Base-by-base conservation (phyloP, 805 yeast genomes). In the Yarrowia osloensis region DNA sequence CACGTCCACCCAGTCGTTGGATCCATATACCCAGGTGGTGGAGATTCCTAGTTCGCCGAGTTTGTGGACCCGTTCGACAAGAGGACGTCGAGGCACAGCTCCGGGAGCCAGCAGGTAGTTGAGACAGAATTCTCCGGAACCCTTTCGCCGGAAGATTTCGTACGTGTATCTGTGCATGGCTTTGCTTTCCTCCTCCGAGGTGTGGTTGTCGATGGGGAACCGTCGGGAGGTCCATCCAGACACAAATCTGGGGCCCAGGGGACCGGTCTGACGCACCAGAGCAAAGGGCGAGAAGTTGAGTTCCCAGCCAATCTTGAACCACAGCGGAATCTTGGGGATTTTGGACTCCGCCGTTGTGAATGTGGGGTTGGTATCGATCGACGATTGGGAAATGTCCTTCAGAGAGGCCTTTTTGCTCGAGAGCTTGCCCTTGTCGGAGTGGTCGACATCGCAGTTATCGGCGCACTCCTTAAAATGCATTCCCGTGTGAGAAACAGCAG, bases 61-160 rank as follows among this genome's bases (percentile, higher is more conserved):
- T 24, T 81, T 77, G 33, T 82, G 77, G 15, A 88, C 80, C 22
- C 89, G 76, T 49, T 80, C 77, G 7, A 77, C 75, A 65, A 94
- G 78, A 0, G 98, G 96, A 71, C 83, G 79, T 69, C 97, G 81
- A 0, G 98, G 96, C 59, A 86, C 85, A 0, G 97, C 98, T 3
- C 98, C 99, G 7, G 97, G 96, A 0, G 91, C 93, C 26, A 94
- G 78, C 21, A 92, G 80, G 73, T 88, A 89, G 71, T 91, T 89
- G 70, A 95, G 80, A 81, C 94, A 87, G 75, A 94, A 94, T 77
- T 94, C 99, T 7, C 98, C 98, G 0, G 96, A 90, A 0, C 99
- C 99, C 3, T 82, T 85, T 8, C 90, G 88, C 70, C 88, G 90
- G 81, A 95, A 95, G 13, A 93, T 90, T 4, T 87, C 85, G 76